phyloP scores from a whole-genome alignment of 2,329 filamentous ascomycete genomes.

The Epicoccum sorghinum region DNA sequence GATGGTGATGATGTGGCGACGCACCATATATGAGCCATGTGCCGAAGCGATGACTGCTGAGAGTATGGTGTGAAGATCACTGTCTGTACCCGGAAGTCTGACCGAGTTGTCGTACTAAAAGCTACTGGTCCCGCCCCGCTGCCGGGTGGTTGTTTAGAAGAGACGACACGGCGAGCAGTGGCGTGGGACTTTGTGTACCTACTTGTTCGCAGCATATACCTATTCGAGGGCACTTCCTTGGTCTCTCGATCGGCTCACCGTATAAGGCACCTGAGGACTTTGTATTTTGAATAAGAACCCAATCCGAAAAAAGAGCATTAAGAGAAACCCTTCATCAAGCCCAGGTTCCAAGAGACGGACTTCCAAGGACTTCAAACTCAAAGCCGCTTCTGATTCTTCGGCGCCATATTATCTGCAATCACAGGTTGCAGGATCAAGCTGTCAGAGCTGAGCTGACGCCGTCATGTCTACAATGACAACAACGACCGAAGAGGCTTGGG shows the following conservation, averaged over 20 bases:
- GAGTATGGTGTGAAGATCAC: slow-evolving; percentile 1
- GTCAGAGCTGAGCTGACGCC: background rate
- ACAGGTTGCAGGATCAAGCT: background rate
- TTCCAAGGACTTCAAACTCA: no score
- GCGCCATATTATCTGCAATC: background rate
- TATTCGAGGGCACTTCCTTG: no score
- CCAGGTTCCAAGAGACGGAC: background rate
- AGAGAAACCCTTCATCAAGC: no score
- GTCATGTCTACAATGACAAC: slow-evolving; percentile 21
- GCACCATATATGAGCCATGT: background rate
- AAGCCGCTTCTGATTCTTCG: no score
- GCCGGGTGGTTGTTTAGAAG: background rate
- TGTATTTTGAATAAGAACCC: no score
- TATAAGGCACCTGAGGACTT: no score
- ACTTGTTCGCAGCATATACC: no score
- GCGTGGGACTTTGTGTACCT: background rate
- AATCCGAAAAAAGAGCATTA: no score
- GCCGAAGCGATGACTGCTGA: background rate
- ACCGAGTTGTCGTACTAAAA: background rate
- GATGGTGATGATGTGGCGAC: background rate
- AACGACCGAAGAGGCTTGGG: slow-evolving; percentile 25
- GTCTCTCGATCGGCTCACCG: no score
- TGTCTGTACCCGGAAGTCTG: background rate
- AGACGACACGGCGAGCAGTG: background rate
- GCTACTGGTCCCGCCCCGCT: background rate